Conservation (phyloP, 306 rosid species). For the Malus fusca region DNA sequence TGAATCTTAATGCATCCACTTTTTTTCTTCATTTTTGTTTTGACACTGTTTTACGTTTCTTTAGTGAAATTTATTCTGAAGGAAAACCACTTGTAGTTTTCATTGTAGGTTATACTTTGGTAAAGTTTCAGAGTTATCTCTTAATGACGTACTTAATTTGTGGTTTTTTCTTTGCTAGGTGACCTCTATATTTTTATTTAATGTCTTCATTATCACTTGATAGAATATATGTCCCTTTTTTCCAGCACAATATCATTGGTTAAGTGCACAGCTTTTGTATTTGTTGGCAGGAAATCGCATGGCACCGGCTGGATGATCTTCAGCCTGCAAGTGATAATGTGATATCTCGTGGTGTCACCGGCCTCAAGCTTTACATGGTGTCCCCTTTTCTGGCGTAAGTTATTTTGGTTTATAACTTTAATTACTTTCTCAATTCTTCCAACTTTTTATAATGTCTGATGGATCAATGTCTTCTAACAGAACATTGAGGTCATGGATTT, state of each 20-base stretch:
- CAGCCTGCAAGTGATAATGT: constrained; percentile 73
- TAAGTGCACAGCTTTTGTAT: constrained; percentile 20
- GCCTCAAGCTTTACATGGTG: constrained; percentile 98
- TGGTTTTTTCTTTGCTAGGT: background rate
- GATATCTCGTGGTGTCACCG: constrained; percentile 89
- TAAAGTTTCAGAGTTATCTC: background rate
- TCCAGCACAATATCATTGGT: constrained; percentile 4
- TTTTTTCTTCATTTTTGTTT: background rate
- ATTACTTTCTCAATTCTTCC: constrained; percentile 15
- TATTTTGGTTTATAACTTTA: constrained; percentile 12
- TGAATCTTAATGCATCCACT: constrained; percentile 4
- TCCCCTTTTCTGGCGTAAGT: constrained; percentile 88
- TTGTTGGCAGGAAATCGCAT: constrained; percentile 79
- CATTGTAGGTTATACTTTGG: background rate
- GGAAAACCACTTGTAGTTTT: background rate
- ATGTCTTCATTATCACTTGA: background rate
- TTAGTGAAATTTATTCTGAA: background rate
- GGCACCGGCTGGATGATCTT: constrained; percentile 93
- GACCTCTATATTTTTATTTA: background rate
- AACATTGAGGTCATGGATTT: constrained; percentile 69
- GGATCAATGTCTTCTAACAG: constrained; percentile 39
- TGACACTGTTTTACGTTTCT: background rate
- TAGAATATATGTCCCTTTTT: background rate
- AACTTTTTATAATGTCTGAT: constrained; percentile 11
- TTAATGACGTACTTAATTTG: background rate